Evolutionary conservation across 257 asterid species (phyloP).

Genomic region (Ocimum tenuiflorum): DNA sequence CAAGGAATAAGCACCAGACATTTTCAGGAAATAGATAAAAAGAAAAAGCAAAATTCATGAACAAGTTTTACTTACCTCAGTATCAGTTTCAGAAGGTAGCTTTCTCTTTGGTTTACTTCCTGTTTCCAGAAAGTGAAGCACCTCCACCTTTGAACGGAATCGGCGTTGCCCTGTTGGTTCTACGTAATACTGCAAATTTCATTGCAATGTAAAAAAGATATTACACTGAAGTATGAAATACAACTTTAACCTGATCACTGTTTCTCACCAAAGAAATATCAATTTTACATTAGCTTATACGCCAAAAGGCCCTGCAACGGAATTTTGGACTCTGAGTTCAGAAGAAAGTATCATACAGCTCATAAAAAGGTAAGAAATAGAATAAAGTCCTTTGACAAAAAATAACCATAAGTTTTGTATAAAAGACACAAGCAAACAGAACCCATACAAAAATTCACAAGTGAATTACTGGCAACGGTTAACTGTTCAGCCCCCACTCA

Average conservation of each 20-base stretch:
- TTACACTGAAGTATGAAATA: neutral
- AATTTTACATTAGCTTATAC: neutral
- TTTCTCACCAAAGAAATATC: neutral
- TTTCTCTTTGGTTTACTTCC: conserved; percentile 29
- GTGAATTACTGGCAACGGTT: neutral
- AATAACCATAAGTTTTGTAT: neutral
- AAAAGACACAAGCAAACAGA: conserved; percentile 5
- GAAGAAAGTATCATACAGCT: neutral
- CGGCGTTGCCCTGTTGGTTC: conserved; percentile 31
- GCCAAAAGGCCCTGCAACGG: too few species aligned
- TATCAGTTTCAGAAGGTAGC: conserved; percentile 19
- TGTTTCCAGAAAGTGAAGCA: conserved; percentile 33
- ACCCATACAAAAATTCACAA: neutral
- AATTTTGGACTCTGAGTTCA: too few species aligned
- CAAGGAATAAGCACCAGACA: neutral
- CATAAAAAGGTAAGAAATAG: too few species aligned
- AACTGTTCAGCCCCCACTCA: too few species aligned
- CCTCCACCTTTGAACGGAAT: conserved; percentile 45
- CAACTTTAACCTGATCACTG: neutral
- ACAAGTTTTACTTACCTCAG: conserved; percentile 18
- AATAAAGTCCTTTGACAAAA: neutral
- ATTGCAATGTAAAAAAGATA: neutral
- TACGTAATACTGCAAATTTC: conserved; percentile 30
- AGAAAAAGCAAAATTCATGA: neutral
- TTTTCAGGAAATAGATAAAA: neutral